Evolutionary conservation across 257 asterid genomes (phyloP).

Genomic region (Lantana camara): DNA sequence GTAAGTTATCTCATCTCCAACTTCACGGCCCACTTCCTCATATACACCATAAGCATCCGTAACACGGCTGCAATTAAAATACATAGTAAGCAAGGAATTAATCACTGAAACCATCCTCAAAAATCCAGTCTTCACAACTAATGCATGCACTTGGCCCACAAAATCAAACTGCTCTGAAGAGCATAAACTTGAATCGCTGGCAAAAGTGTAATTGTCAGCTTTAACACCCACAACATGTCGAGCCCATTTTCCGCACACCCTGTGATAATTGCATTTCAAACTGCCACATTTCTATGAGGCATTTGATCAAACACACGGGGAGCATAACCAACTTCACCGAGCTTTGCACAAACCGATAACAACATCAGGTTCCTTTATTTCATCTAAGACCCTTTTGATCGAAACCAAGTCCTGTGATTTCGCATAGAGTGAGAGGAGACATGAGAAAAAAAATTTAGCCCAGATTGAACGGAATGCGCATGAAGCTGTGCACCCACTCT

Average conservation of each 20-base stretch:
- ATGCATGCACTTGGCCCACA: slow-evolving; percentile 72
- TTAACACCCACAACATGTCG: slow-evolving; percentile 43
- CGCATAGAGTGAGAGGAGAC: slow-evolving; percentile 72
- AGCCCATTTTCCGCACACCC: slow-evolving; percentile 66
- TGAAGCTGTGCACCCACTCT: slow-evolving; percentile 68
- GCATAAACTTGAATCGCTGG: slow-evolving; percentile 73
- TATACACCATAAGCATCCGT: slow-evolving; percentile 55
- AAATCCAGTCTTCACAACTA: slow-evolving; percentile 65
- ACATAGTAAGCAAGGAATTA: slow-evolving; percentile 78
- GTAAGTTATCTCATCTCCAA: slow-evolving; percentile 63
- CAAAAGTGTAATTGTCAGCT: slow-evolving; percentile 72
- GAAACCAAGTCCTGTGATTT: slow-evolving; percentile 58
- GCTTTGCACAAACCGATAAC: slow-evolving; percentile 67
- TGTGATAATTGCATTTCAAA: slow-evolving; percentile 88
- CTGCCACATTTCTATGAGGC: slow-evolving; percentile 55
- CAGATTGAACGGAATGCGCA: slow-evolving; percentile 49
- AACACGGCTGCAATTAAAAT: slow-evolving; percentile 49
- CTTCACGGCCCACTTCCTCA: slow-evolving; percentile 48
- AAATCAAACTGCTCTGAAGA: slow-evolving; percentile 44
- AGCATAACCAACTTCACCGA: slow-evolving; percentile 69
- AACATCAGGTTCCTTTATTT: slow-evolving; percentile 66
- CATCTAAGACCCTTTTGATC: slow-evolving; percentile 55
- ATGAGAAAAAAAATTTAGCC: slow-evolving; percentile 53
- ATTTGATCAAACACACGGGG: slow-evolving; percentile 57
- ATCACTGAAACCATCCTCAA: slow-evolving; percentile 59